Percentiles rank a stretch among this genome's conserved stretches.
Conservation (phyloP, 108 stramenopile species). For the Conticribra weissflogii region DNA sequence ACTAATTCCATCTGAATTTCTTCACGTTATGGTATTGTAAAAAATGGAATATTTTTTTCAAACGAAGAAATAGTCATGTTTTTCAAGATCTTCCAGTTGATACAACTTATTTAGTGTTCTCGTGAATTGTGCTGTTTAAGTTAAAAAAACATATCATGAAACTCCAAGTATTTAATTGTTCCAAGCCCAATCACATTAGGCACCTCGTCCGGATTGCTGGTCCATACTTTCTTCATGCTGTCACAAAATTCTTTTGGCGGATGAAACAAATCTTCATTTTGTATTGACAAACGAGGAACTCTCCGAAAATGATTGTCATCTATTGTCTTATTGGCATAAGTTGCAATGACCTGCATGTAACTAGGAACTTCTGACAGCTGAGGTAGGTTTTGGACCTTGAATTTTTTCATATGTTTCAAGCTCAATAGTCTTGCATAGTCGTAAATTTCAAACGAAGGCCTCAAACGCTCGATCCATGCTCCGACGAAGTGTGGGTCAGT, state of each 20-base stretch:
- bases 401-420: conserved; percentile 28
- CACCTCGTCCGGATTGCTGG: conserved; percentile 34
- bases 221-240: conserved; percentile 40
- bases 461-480: conserved; percentile 43
- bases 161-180: conserved; percentile 27
- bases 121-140: too few relatives aligned
- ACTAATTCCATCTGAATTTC: too few relatives aligned
- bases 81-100: too few relatives aligned
- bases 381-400: conserved; percentile 32
- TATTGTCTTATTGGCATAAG: conserved; percentile 13
- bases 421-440: conserved; percentile 52
- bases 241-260: conserved; percentile 49
- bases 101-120: too few relatives aligned
- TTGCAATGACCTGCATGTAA: conserved; percentile 33
- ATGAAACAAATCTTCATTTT: conserved; percentile 34
- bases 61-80: too few relatives aligned
- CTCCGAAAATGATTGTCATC: conserved; percentile 14
- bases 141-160: too few relatives aligned
- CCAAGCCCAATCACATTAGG: conserved; percentile 46
- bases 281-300: conserved; percentile 28
- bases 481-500: conserved; percentile 29
- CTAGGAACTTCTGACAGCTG: conserved; percentile 30
- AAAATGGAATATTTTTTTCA: too few relatives aligned
- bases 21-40: too few relatives aligned
- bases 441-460: conserved; percentile 49